Percentiles rank a stretch among this genome's conserved stretches.
Evolutionary conservation across 345 rosid species (phyloP).

Genomic region (Salix arbutifolia): DNA sequence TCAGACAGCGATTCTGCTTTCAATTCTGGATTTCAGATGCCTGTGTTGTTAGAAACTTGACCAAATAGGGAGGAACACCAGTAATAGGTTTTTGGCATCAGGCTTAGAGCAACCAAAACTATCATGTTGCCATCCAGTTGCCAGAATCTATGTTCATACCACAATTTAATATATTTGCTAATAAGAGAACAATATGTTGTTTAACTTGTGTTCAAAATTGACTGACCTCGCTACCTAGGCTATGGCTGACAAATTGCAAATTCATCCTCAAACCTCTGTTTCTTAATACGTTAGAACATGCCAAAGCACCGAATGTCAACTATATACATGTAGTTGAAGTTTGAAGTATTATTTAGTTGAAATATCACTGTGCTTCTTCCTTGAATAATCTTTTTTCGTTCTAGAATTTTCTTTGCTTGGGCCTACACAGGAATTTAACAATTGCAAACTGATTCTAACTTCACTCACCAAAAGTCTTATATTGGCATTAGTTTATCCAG

Average conservation of each 20-base stretch:
- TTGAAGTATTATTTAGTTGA: background rate
- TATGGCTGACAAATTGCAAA: background rate
- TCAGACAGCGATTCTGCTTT: background rate
- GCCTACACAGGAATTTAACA: background rate
- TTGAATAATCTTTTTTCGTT: background rate
- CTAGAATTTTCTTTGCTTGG: background rate
- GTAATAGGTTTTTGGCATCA: background rate
- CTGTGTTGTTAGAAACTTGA: background rate
- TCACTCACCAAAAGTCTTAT: background rate
- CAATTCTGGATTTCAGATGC: background rate
- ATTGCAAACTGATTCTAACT: background rate
- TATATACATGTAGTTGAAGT: background rate
- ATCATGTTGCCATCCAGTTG: background rate
- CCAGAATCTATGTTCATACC: background rate
- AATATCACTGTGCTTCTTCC: background rate
- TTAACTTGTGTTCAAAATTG: background rate
- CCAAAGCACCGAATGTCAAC: background rate
- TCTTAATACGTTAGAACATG: background rate
- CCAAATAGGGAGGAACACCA: background rate
- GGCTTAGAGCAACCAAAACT: background rate
- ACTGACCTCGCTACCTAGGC: background rate
- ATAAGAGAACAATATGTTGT: background rate
- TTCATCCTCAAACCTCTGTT: background rate
- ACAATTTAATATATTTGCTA: background rate
- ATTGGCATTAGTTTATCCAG: background rate